A percentile compares a stretch with the other conserved stretches of the same genome.
phyloP scores from a whole-genome alignment of 331 rosid genomes.

The Quercus tomentella region DNA sequence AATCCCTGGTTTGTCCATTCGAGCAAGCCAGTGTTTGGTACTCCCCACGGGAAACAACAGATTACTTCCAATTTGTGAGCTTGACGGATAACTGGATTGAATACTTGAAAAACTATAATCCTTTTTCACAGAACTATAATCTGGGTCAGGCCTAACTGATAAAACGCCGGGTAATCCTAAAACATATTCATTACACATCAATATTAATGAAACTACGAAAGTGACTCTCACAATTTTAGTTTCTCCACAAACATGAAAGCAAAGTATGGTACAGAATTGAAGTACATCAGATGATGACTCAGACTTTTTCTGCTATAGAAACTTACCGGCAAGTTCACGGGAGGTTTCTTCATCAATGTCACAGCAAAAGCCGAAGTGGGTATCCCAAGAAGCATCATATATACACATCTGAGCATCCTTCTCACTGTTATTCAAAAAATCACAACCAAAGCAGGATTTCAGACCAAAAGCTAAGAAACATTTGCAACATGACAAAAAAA shows the following conservation, averaged over 20 bases:
- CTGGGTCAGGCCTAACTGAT: conserved; percentile 55
- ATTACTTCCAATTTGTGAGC: conserved; percentile 24
- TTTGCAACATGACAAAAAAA: neutral
- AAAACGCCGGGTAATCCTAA: conserved; percentile 64
- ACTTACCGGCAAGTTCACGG: conserved; percentile 53
- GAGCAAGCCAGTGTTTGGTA: conserved; percentile 77
- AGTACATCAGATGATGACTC: neutral
- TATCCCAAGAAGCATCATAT: conserved; percentile 63
- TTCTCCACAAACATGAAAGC: neutral
- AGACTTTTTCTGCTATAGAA: neutral
- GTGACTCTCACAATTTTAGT: neutral
- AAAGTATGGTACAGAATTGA: neutral
- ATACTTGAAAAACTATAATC: conserved; percentile 40
- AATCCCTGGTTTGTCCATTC: conserved; percentile 69
- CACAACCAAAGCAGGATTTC: neutral
- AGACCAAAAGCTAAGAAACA: neutral
- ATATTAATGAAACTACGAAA: neutral
- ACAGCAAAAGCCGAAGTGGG: conserved; percentile 71
- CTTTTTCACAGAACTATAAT: conserved; percentile 40
- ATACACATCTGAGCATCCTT: conserved; percentile 77
- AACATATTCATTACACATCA: conserved; percentile 1
- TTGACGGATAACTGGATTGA: conserved; percentile 7
- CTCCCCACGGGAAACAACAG: conserved; percentile 60
- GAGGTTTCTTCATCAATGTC: conserved; percentile 63
- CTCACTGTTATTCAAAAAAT: conserved; percentile 43